Base-by-base conservation (phyloP, 805 yeast species). In the Blastobotrys parvus region DNA sequence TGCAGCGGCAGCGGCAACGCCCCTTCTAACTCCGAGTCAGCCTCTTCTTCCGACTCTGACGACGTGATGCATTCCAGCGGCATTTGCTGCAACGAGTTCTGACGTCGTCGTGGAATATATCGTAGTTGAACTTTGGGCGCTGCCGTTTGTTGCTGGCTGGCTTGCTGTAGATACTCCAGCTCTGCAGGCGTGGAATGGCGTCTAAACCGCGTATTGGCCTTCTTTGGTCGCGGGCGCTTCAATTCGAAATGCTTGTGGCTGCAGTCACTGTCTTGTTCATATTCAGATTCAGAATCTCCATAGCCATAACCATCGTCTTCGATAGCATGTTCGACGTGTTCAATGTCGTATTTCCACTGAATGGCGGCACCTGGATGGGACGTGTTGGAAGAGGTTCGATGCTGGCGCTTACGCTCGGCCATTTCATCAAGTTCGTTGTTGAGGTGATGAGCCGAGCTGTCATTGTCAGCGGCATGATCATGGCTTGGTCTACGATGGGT, bases 291-390 rank as follows among this genome's bases (percentile, higher is more conserved):
- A 31, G 37, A 8, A n/a, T n/a, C n/a, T n/a, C n/a, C n/a, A n/a
- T n/a, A n/a, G n/a, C n/a, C n/a, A n/a, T n/a, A n/a, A n/a, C n/a
- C n/a, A n/a, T n/a, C n/a, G 29, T 37, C n/a, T 45, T 35, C 43
- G 43, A 48, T 34, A 16, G 16, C 19, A 15, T 34, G 11, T 20
- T 21, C 38, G 11, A 21, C 20, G 13, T 21, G 13, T 15, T 31
- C 17, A 6, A 17, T 35, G 18, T 19, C 38, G 17, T 35, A 21
- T 22, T 19, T 35, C n/a, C 20, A 35, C 10, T 18, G 16, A 18
- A 31, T 18, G n/a, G n/a, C n/a, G n/a, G n/a, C n/a, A n/a, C n/a
- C n/a, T n/a, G n/a, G n/a, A n/a, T n/a, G n/a, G n/a, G n/a, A n/a
- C n/a, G 51, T n/a, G n/a, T n/a, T n/a, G n/a, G n/a, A n/a, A n/a